These are phyloP conservation scores for Bremia lactucae DNA, from an alignment of 352 stramenopile genomes.

Conservation along the genomic window DNA sequence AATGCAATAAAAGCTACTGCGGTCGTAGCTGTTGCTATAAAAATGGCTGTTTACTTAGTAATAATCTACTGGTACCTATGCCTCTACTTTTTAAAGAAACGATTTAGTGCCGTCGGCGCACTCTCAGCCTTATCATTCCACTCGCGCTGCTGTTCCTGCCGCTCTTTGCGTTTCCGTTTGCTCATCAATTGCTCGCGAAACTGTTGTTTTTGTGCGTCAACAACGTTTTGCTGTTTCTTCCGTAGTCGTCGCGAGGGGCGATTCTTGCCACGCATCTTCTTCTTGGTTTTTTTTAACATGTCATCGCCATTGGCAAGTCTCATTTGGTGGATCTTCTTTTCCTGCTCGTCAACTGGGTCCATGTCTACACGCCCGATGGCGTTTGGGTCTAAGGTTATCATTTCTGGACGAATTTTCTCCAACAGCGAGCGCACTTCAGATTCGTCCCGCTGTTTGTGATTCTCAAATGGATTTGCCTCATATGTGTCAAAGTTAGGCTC, in stretches of 20 bases:
- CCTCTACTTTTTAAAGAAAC: constrained; percentile 82
- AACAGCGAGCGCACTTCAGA: constrained; percentile 92
- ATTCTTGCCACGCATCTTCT: constrained; percentile 96
- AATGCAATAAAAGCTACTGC: constrained; percentile 17
- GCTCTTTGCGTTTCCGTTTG: constrained; percentile 65
- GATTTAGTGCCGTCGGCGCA: constrained; percentile 70
- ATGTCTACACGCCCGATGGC: constrained; percentile 89
- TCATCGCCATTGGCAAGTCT: constrained; percentile 63
- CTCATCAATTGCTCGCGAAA: constrained; percentile 77
- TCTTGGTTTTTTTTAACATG: constrained; percentile 65
- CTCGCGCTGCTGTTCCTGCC: constrained; percentile 61
- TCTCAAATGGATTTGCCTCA: constrained; percentile 96
- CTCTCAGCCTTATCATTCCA: constrained; percentile 71
- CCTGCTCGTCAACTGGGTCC: constrained; percentile 78
- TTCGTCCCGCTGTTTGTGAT: constrained; percentile 93
- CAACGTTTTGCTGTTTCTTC: constrained; percentile 97
- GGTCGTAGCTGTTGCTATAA: constrained; percentile 12
- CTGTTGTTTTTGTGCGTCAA: constrained; percentile 90
- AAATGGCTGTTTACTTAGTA: constrained; percentile 7
- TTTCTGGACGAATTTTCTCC: constrained; percentile 96
- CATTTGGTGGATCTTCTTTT: constrained; percentile 73
- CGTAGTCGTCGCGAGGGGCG: constrained; percentile 93
- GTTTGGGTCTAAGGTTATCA: constrained; percentile 95
- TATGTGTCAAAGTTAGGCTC: constrained; percentile 98
- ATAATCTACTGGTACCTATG: constrained; percentile 10